Evolutionary conservation across 345 rosid species (phyloP).

Genomic region (Durio zibethinus): DNA sequence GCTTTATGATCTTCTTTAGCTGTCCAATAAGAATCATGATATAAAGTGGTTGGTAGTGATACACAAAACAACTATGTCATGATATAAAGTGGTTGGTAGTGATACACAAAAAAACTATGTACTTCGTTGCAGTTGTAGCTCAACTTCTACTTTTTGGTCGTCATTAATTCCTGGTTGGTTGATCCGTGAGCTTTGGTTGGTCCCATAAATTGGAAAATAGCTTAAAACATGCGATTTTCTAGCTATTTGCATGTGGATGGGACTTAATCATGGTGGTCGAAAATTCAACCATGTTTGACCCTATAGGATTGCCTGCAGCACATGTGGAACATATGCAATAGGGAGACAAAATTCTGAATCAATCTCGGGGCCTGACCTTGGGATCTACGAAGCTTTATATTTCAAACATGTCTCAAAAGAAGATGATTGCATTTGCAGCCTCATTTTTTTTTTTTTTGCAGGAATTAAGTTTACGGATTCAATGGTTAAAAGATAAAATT

Average conservation of each 20-base stretch:
- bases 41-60: background rate
- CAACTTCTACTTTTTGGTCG: slow-evolving; percentile 8
- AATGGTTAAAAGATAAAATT: slow-evolving; percentile 27
- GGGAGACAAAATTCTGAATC: slow-evolving; percentile 10
- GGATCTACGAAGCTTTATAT: slow-evolving; percentile 12
- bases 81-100: background rate
- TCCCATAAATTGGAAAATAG: slow-evolving; percentile 10
- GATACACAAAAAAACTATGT: background rate
- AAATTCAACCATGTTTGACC: slow-evolving; percentile 33
- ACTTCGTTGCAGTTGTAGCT: background rate
- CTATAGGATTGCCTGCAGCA: background rate
- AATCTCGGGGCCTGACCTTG: background rate
- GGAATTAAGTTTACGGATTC: slow-evolving; percentile 37
- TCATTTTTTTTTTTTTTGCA: slow-evolving; percentile 5
- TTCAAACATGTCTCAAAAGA: slow-evolving; percentile 3
- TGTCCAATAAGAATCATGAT: background rate
- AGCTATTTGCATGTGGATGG: slow-evolving; percentile 10
- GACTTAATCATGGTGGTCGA: slow-evolving; percentile 10
- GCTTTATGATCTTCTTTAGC: background rate
- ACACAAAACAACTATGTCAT: background rate
- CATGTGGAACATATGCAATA: slow-evolving; percentile 13
- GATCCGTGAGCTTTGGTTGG: slow-evolving; percentile 35
- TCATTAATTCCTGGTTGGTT: slow-evolving; percentile 39
- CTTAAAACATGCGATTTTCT: background rate
- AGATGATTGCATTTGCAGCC: slow-evolving; percentile 6